Conservation (phyloP, 2,329 filamentous ascomycete species). For the Apiospora marii region DNA sequence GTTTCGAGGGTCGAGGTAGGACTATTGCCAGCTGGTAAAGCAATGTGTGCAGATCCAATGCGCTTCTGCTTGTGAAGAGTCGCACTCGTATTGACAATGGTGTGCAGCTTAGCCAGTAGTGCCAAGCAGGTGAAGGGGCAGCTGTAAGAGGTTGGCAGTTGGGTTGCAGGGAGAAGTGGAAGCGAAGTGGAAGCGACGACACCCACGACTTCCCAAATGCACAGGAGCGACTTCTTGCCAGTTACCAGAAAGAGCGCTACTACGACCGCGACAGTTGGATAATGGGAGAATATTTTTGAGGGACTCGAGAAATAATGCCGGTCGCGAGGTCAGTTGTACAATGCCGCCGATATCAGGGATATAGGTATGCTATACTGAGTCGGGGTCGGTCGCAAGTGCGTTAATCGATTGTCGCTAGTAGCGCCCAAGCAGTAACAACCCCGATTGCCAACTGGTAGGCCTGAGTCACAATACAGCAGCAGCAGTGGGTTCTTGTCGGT, state of each 20-base stretch:
- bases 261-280: not conserved
- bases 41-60: conserved; percentile 1
- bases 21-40: not conserved
- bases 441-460: conserved; percentile 11
- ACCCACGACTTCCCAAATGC: not conserved
- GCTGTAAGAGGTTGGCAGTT: not conserved
- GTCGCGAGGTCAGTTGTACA: not conserved
- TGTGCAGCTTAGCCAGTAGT: conserved; percentile 6
- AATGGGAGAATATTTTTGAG: not conserved
- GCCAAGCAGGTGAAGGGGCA: not conserved
- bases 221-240: not conserved
- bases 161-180: not conserved
- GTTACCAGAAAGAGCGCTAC: not conserved
- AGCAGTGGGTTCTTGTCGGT: conserved; percentile 18
- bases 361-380: not conserved
- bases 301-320: not conserved
- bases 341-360: not conserved
- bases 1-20: not conserved
- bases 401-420: conserved; percentile 4
- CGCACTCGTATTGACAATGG: not conserved
- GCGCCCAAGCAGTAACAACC: not conserved
- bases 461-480: not conserved
- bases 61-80: conserved; percentile 2
- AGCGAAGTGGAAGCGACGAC: conserved; percentile 17
- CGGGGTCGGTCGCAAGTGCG: conserved; percentile 12